Conservation (phyloP, 108 stramenopile species). For the Skeletonema grethae region DNA sequence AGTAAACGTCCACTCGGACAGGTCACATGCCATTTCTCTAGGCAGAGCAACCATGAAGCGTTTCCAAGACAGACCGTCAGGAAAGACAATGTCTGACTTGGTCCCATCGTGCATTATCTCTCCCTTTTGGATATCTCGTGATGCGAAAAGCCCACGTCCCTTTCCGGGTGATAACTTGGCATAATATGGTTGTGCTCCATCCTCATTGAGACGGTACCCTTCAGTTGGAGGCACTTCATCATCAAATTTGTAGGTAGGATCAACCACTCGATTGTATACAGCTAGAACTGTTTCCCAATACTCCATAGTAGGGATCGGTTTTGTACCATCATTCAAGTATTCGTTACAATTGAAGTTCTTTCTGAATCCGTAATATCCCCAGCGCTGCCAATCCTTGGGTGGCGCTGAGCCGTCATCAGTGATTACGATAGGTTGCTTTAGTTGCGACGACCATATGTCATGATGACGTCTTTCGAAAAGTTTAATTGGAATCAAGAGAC, state of each 20-base stretch:
- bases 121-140: slow-evolving; percentile 17
- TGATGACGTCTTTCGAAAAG: background rate
- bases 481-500: background rate
- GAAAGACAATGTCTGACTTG: background rate
- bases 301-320: background rate
- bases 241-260: slow-evolving; percentile 3
- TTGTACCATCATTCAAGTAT: background rate
- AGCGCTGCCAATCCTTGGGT: background rate
- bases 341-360: background rate
- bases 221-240: background rate
- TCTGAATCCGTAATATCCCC: background rate
- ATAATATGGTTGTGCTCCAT: slow-evolving; percentile 5
- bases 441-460: too few species aligned
- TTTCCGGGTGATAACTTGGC: slow-evolving; percentile 3
- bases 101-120: slow-evolving; percentile 10
- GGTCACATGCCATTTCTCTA: slow-evolving; percentile 11
- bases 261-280: background rate
- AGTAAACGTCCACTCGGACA: background rate
- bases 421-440: background rate
- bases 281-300: background rate
- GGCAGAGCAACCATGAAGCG: slow-evolving; percentile 14
- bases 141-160: slow-evolving; percentile 19
- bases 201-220: background rate
- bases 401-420: background rate
- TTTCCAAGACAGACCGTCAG: background rate